These are phyloP conservation scores for Pseudozyma tsukubaensis DNA, from an alignment of 1,284 basidiomycete species.

Conservation along the genomic window DNA sequence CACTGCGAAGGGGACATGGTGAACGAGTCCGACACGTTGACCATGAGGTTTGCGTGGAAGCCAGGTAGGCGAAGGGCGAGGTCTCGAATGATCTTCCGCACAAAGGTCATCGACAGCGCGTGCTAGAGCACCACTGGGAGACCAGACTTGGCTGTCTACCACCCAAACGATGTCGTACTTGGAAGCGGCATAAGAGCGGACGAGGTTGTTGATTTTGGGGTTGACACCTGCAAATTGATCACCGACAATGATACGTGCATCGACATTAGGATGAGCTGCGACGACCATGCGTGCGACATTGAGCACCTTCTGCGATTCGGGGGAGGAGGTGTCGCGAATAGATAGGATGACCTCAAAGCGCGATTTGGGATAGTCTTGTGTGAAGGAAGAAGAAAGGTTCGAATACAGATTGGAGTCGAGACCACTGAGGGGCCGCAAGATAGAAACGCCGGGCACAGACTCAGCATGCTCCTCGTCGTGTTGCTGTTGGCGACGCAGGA, in stretches of 20 bases:
- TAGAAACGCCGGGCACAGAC: conserved; percentile 56
- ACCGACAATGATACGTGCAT: conserved; percentile 63
- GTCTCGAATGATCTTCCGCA: conserved; percentile 73
- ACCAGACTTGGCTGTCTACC: conserved; percentile 90
- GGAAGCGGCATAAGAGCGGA: conserved; percentile 81
- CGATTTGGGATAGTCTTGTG: conserved; percentile 60
- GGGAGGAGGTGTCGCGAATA: conserved; percentile 41
- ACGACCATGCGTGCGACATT: conserved; percentile 57
- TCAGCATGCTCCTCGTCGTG: conserved; percentile 76
- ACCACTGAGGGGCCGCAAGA: conserved; percentile 65
- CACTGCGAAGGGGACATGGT: conserved; percentile 93
- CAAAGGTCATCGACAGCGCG: conserved; percentile 88
- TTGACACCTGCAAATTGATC: conserved; percentile 81
- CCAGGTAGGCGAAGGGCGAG: conserved; percentile 60
- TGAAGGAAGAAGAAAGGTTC: conserved; percentile 64
- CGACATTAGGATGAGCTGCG: conserved; percentile 56
- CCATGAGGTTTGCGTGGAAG: conserved; percentile 43
- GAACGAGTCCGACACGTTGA: conserved; percentile 81
- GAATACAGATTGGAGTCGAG: conserved; percentile 64
- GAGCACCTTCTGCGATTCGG: conserved; percentile 61
- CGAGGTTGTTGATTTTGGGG: conserved; percentile 97
- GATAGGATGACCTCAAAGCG: conserved; percentile 64
- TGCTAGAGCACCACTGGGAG: conserved; percentile 82
- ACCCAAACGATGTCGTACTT: conserved; percentile 94
- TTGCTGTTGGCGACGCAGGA: conserved; percentile 74